Conservation (phyloP, 23 red algal species). For the Gracilaria gracilis region DNA sequence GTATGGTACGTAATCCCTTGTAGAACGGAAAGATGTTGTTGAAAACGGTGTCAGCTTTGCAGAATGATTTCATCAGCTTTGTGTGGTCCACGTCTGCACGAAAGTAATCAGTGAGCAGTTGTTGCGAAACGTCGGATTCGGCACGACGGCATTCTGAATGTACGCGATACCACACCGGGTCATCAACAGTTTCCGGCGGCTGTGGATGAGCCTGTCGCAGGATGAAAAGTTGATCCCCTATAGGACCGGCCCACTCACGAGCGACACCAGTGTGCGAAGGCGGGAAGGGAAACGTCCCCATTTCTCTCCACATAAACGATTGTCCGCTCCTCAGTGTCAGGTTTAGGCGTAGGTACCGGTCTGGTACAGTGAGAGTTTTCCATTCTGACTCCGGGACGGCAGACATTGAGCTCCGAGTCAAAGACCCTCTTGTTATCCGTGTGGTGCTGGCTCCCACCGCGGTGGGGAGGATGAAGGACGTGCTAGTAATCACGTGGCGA, state of each 20-base stretch:
- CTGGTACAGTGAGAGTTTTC: slow-evolving; percentile 29
- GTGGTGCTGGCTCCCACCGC: neutral
- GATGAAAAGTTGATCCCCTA: slow-evolving; percentile 8
- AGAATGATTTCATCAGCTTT: slow-evolving; percentile 36
- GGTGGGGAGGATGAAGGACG: neutral
- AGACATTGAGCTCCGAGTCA: neutral
- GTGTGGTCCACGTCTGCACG: slow-evolving; percentile 36
- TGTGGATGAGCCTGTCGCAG: slow-evolving; percentile 9
- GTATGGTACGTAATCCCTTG: slow-evolving; percentile 74
- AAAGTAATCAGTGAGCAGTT: slow-evolving; percentile 71
- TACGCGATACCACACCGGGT: slow-evolving; percentile 64
- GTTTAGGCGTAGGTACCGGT: slow-evolving; percentile 51
- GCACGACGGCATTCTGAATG: neutral
- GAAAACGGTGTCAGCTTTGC: slow-evolving; percentile 64
- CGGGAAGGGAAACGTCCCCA: slow-evolving; percentile 23
- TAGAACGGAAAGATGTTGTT: slow-evolving; percentile 59
- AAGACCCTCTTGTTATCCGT: slow-evolving; percentile 2
- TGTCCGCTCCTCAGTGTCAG: slow-evolving; percentile 76
- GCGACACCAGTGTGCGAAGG: slow-evolving; percentile 11
- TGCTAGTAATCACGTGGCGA: neutral
- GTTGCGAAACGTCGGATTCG: neutral
- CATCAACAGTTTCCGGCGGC: neutral
- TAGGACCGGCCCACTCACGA: slow-evolving; percentile 46
- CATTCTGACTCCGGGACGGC: slow-evolving; percentile 15
- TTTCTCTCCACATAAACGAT: slow-evolving; percentile 73